These are phyloP conservation scores for Pseudocercospora fuligena DNA, from an alignment of 2,329 filamentous ascomycete species.

Conservation along the genomic window DNA sequence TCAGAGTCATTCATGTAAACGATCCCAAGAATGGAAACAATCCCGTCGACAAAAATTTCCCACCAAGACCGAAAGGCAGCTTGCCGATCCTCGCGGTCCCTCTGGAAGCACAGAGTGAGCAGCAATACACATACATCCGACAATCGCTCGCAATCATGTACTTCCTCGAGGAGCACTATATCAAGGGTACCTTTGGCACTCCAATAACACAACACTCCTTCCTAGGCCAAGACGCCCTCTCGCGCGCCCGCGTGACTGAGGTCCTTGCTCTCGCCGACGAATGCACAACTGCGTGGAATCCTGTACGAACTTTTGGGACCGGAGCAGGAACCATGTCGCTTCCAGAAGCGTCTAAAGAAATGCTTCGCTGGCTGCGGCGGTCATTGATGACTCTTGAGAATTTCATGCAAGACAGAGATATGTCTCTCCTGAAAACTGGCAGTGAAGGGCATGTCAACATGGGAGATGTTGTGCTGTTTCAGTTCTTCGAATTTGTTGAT, in stretches of 20 bases:
- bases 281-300: constrained; percentile 17
- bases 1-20: constrained; percentile 17
- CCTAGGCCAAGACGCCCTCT: constrained; percentile 4
- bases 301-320: constrained; percentile 20
- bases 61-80: constrained; percentile 18
- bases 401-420: constrained; percentile 17
- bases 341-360: constrained; percentile 17
- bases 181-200: too few species aligned
- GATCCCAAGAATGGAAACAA: constrained; percentile 14
- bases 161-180: constrained; percentile 21
- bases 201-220: not conserved
- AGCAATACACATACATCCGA: constrained; percentile 14
- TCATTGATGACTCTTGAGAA: constrained; percentile 15
- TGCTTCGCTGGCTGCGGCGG: constrained; percentile 22
- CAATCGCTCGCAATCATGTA: constrained; percentile 24
- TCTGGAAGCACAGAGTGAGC: not conserved
- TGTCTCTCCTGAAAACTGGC: constrained; percentile 8
- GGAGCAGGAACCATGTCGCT: constrained; percentile 15
- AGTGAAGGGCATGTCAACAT: constrained; percentile 14
- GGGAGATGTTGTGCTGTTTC: constrained; percentile 19
- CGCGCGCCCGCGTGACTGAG: constrained; percentile 15
- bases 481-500: constrained; percentile 21
- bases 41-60: constrained; percentile 2
- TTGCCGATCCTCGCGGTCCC: constrained; percentile 20
- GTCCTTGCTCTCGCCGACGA: constrained; percentile 17